These are phyloP conservation scores for Boletus putidus DNA, from an alignment of 1,284 basidiomycete species.

Conservation along the genomic window DNA sequence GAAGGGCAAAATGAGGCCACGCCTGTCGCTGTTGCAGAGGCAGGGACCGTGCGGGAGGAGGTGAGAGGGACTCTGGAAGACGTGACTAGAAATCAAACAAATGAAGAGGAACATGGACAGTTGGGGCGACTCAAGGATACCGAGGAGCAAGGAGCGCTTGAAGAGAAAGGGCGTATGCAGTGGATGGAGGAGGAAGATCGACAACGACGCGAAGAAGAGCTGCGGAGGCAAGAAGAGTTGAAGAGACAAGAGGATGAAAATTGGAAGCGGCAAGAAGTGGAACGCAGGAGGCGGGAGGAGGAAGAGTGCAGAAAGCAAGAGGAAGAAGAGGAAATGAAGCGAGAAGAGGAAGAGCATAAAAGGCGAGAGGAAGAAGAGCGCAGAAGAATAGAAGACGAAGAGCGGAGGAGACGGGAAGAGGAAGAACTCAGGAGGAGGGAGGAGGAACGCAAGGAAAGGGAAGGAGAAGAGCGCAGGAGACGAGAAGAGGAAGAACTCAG, in stretches of 20 bases:
- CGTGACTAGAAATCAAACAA: background rate
- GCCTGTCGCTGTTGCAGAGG: background rate
- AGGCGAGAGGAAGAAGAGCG: slow-evolving; percentile 9
- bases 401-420: slow-evolving; percentile 5
- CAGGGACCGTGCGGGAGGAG: background rate
- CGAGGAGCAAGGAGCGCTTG: slow-evolving; percentile 9
- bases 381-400: slow-evolving; percentile 14
- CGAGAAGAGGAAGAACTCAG: slow-evolving; percentile 26
- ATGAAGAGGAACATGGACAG: slow-evolving; percentile 1
- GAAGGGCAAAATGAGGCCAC: background rate
- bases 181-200: slow-evolving; percentile 19
- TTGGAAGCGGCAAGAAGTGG: background rate
- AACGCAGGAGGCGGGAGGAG: slow-evolving; percentile 16
- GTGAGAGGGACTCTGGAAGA: background rate
- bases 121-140: background rate
- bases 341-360: slow-evolving; percentile 26
- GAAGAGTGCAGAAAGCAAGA: slow-evolving; percentile 22
- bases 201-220: slow-evolving; percentile 18
- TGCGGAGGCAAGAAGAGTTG: background rate
- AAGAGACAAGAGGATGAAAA: slow-evolving; percentile 15
- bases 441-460: slow-evolving; percentile 26
- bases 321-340: background rate
- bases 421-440: slow-evolving; percentile 12
- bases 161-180: slow-evolving; percentile 13
- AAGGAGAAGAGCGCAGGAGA: slow-evolving; percentile 1